Conservation (phyloP, 345 rosid species). For the Kernera saxatilis region DNA sequence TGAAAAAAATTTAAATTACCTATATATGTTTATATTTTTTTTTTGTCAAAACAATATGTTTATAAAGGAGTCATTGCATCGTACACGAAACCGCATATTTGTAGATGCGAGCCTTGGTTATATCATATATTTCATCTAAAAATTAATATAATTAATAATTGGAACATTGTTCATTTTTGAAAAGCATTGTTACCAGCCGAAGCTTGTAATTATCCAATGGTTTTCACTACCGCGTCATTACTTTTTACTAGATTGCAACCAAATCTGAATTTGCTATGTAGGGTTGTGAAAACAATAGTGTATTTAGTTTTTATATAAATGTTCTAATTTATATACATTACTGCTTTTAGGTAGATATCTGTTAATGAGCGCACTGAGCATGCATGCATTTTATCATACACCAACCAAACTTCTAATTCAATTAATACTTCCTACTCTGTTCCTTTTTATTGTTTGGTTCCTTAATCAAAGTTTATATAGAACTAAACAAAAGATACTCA, state of each 20-base stretch:
- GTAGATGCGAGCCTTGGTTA: background rate
- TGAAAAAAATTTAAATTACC: no score
- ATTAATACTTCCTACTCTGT: slow-evolving; percentile 8
- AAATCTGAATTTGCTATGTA: background rate
- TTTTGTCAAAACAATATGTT: no score
- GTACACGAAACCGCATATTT: background rate
- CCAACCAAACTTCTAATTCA: slow-evolving; percentile 19
- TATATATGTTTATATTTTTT: no score
- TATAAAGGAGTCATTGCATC: background rate
- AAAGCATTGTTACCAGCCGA: background rate
- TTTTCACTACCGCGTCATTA: background rate
- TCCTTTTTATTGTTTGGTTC: background rate
- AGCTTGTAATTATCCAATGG: background rate
- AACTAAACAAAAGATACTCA: background rate
- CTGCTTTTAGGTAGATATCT: slow-evolving; percentile 25
- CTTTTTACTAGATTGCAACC: slow-evolving; percentile 2
- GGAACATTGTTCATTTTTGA: background rate
- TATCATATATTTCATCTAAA: background rate
- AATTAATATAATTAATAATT: background rate
- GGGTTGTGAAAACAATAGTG: background rate
- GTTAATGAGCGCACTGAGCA: slow-evolving; percentile 25
- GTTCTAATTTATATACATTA: background rate
- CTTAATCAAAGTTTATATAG: background rate
- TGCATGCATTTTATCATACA: slow-evolving; percentile 16
- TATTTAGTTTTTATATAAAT: background rate